A percentile compares a stretch with the other conserved stretches of the same genome.
Conservation (phyloP, 1,284 basidiomycete genomes). For the Austroboletus niveus region DNA sequence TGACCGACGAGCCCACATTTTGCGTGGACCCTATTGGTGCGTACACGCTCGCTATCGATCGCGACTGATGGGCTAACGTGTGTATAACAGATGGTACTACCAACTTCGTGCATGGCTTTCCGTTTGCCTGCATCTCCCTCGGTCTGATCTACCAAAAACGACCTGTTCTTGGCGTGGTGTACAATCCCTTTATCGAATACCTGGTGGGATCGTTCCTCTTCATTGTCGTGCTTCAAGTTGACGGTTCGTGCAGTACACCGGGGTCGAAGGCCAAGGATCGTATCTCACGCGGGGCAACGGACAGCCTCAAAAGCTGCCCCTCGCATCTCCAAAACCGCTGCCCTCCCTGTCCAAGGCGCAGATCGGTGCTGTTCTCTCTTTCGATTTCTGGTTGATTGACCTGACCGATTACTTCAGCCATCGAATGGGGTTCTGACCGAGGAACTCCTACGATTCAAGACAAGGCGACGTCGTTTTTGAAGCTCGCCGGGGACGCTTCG, state of each 20-base stretch:
- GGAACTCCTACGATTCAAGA: conserved; percentile 52
- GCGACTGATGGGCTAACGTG: neutral
- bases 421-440: conserved; percentile 94
- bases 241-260: conserved; percentile 64
- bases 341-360: conserved; percentile 78
- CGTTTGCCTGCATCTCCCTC: conserved; percentile 87
- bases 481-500: conserved; percentile 74
- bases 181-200: conserved; percentile 89
- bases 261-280: conserved; percentile 76
- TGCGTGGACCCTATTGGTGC: conserved; percentile 84
- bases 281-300: conserved; percentile 61
- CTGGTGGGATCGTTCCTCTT: conserved; percentile 43
- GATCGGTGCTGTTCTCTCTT: conserved; percentile 45
- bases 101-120: conserved; percentile 92
- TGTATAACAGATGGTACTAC: conserved; percentile 79
- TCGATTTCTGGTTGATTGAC: neutral
- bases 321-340: conserved; percentile 66
- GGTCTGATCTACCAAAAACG: conserved; percentile 82
- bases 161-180: conserved; percentile 87
- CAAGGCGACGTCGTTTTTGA: conserved; percentile 73
- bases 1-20: conserved; percentile 89
- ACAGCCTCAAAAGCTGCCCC: conserved; percentile 68
- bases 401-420: conserved; percentile 43
- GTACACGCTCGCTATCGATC: conserved; percentile 30
- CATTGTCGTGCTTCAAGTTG: too few relatives aligned